phyloP scores from a whole-genome alignment of 2,329 filamentous ascomycete genomes.

The Penicillium sclerotigenum region DNA sequence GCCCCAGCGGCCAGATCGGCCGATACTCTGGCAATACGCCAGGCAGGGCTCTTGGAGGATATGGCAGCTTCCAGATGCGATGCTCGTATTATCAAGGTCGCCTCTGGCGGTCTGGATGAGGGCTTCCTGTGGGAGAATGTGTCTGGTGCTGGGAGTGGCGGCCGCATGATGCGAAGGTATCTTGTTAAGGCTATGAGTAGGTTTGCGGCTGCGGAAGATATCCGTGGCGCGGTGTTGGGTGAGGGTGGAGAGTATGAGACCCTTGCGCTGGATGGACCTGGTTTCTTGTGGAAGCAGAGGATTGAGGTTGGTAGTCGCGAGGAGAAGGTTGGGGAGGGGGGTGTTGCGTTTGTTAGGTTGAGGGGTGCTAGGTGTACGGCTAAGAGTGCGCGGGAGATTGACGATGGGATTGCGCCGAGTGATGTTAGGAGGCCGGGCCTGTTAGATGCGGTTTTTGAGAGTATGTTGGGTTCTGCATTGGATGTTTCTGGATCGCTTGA shows the following conservation, averaged over 20 bases:
- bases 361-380: slow-evolving; percentile 54
- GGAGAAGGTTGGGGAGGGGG: slow-evolving; percentile 67
- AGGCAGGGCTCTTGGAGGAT: slow-evolving; percentile 64
- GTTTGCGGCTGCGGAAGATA: slow-evolving; percentile 58
- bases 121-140: slow-evolving; percentile 78
- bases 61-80: slow-evolving; percentile 77
- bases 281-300: slow-evolving; percentile 65
- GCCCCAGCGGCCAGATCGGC: slow-evolving; percentile 34
- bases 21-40: slow-evolving; percentile 14
- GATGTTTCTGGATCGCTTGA: neutral
- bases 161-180: slow-evolving; percentile 39
- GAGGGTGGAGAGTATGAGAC: slow-evolving; percentile 98
- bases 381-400: slow-evolving; percentile 33
- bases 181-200: slow-evolving; percentile 51
- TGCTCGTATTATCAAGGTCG: slow-evolving; percentile 91
- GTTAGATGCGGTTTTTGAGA: slow-evolving; percentile 62
- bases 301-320: slow-evolving; percentile 61
- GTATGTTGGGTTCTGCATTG: slow-evolving; percentile 32
- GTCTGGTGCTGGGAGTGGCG: slow-evolving; percentile 46
- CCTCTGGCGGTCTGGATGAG: slow-evolving; percentile 82
- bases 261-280: slow-evolving; percentile 76
- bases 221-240: slow-evolving; percentile 71
- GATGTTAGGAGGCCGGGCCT: slow-evolving; percentile 56
- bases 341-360: slow-evolving; percentile 70
- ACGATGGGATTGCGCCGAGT: slow-evolving; percentile 22